These are phyloP conservation scores for Pseudogymnoascus sp. DNA, from an alignment of 2,329 filamentous ascomycete genomes.

Conservation along the genomic window DNA sequence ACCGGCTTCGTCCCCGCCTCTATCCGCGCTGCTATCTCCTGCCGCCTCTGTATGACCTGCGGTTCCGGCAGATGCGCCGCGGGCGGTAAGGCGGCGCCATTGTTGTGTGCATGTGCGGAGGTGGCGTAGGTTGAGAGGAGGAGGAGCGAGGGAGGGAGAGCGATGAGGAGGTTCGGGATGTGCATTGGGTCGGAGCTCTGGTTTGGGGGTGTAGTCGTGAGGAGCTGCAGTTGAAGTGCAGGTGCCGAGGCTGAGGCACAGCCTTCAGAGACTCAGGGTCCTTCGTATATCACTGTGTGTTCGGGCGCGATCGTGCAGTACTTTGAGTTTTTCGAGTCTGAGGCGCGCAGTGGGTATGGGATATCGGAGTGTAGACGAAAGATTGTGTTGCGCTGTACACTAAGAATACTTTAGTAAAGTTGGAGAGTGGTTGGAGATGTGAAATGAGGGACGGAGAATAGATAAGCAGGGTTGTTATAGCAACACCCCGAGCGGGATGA, in stretches of 20 bases:
- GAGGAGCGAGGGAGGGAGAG: conserved; percentile 36
- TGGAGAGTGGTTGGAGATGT: not conserved
- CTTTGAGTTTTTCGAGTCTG: not conserved
- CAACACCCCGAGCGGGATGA: not conserved
- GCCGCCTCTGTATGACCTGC: conserved; percentile 32
- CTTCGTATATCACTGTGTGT: not conserved
- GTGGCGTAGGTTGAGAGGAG: conserved; percentile 34
- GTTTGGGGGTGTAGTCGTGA: not conserved
- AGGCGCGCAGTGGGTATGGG: not conserved
- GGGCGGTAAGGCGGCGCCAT: conserved; percentile 35
- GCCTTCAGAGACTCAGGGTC: not conserved
- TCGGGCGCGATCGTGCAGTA: not conserved
- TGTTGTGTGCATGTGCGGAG: conserved; percentile 27
- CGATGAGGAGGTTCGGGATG: conserved; percentile 28
- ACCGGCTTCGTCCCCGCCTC: conserved; percentile 38
- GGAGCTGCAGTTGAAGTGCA: not conserved
- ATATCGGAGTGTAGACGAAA: not conserved
- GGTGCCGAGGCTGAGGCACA: not conserved
- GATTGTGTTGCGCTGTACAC: not conserved
- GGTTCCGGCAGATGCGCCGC: conserved; percentile 32
- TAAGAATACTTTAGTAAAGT: not conserved
- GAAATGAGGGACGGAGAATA: not conserved
- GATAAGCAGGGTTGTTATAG: not conserved
- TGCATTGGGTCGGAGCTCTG: conserved; percentile 33
- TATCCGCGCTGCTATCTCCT: conserved; percentile 31